A percentile compares a stretch with the other conserved stretches of the same genome.
These are phyloP conservation scores for Sclerotinia glacialis DNA, from an alignment of 2,329 filamentous ascomycete species.

Conservation along the genomic window DNA sequence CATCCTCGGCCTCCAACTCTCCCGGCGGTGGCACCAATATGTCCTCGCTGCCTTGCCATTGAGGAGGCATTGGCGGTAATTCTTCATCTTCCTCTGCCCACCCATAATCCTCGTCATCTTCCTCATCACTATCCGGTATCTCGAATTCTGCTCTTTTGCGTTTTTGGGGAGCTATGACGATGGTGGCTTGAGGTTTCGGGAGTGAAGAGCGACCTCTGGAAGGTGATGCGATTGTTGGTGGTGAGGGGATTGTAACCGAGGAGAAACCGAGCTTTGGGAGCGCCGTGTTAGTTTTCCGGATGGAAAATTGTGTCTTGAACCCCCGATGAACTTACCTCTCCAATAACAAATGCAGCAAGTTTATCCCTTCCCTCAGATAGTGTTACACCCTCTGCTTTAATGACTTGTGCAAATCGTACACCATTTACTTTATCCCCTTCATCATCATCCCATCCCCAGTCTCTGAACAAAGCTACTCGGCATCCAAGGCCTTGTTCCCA, in stretches of 20 bases:
- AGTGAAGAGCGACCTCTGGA: not conserved
- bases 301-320: not conserved
- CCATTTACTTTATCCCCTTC: slow-evolving; percentile 49
- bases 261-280: slow-evolving; percentile 24
- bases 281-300: slow-evolving; percentile 17
- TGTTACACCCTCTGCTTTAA: slow-evolving; percentile 58
- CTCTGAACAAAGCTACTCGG: slow-evolving; percentile 73
- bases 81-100: slow-evolving; percentile 67
- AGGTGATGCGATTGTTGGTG: slow-evolving; percentile 13
- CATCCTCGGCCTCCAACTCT: slow-evolving; percentile 11
- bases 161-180: slow-evolving; percentile 49
- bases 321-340: slow-evolving; percentile 27
- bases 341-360: slow-evolving; percentile 34
- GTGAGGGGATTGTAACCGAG: slow-evolving; percentile 21
- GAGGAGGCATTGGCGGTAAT: slow-evolving; percentile 55
- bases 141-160: slow-evolving; percentile 62
- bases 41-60: slow-evolving; percentile 67
- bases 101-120: slow-evolving; percentile 66
- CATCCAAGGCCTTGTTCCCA: slow-evolving; percentile 80
- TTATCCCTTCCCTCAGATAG: slow-evolving; percentile 28
- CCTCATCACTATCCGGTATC: slow-evolving; percentile 58
- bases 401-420: slow-evolving; percentile 59
- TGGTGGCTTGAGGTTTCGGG: slow-evolving; percentile 20
- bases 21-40: slow-evolving; percentile 46
- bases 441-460: slow-evolving; percentile 59